phyloP scores from a whole-genome alignment of 2,329 filamentous ascomycete species.

The Ophiostoma novo-ulmi region DNA sequence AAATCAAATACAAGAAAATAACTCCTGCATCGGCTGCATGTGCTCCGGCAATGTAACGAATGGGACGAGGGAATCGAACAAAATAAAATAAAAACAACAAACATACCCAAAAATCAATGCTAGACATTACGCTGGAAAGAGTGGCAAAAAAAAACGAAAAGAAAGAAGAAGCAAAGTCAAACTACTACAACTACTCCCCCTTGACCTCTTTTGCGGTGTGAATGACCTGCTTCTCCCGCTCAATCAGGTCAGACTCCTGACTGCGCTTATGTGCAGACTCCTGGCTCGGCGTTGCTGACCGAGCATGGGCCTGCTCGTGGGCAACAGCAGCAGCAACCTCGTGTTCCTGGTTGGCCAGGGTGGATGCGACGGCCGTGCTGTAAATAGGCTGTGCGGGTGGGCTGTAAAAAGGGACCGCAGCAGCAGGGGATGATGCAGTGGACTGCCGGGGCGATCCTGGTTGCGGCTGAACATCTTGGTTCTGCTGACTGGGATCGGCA shows the following conservation, averaged over 20 bases:
- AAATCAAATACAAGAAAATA: neutral
- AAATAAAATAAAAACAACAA: neutral
- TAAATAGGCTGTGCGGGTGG: slow-evolving; percentile 10
- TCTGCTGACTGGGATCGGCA: neutral
- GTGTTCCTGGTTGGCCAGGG: slow-evolving; percentile 18
- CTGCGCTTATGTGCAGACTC: neutral
- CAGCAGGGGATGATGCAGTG: neutral
- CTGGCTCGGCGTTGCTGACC: neutral
- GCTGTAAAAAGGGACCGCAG: neutral
- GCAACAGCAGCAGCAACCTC: slow-evolving; percentile 17
- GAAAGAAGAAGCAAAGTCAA: neutral
- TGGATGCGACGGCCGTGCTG: slow-evolving; percentile 18
- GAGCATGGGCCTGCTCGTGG: slow-evolving; percentile 8
- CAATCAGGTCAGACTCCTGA: neutral
- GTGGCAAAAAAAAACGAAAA: neutral
- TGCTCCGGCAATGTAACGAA: slow-evolving; percentile 4
- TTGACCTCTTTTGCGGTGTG: slow-evolving; percentile 10
- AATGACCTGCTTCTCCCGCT: slow-evolving; percentile 1
- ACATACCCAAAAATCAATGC: neutral
- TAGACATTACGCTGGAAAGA: slow-evolving; percentile 2
- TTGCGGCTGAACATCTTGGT: neutral
- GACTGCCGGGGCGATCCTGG: neutral
- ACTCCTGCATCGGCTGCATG: slow-evolving; percentile 1
- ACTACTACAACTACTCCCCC: neutral
- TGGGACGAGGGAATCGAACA: neutral